Evolutionary conservation across 169 alveolate species (phyloP).

Genomic region (Plasmodium ovale): DNA sequence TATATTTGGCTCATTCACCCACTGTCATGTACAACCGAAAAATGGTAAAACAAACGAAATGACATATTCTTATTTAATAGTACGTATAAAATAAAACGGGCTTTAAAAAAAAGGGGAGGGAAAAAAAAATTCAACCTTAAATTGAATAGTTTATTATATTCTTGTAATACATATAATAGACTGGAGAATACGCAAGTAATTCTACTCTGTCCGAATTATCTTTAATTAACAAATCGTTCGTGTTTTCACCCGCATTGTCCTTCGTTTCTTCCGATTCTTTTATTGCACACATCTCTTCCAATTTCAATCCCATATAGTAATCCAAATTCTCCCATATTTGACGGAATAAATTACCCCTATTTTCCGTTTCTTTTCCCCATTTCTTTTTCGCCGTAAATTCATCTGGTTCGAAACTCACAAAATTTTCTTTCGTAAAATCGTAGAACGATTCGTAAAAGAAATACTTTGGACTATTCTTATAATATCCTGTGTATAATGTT

Average conservation of each 20-base stretch:
- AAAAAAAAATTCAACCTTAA: background rate
- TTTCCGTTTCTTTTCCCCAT: constrained; percentile 5
- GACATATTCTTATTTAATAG: background rate
- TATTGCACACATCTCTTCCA: constrained; percentile 7
- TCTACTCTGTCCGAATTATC: constrained; percentile 41
- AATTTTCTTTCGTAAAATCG: constrained; percentile 44
- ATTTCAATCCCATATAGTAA: background rate
- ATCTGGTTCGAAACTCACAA: background rate
- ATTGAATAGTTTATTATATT: constrained; percentile 70
- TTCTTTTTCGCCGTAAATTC: background rate
- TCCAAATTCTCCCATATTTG: constrained; percentile 30
- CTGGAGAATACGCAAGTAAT: constrained; percentile 6
- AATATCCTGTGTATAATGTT: constrained; percentile 56
- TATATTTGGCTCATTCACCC: background rate
- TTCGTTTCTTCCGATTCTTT: background rate
- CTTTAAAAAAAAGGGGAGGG: background rate
- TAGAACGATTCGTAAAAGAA: constrained; percentile 55
- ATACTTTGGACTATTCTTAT: constrained; percentile 58
- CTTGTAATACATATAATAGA: constrained; percentile 59
- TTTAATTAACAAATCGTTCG: constrained; percentile 1
- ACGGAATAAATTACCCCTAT: background rate
- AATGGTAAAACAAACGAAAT: background rate
- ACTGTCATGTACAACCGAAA: background rate
- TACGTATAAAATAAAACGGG: background rate
- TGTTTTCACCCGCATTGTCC: background rate